Evolutionary conservation across 495 filamentous ascomycete species (phyloP), one percentile per base, ranked within the genome.

Genomic region (Penicillium coprophilum): DNA sequence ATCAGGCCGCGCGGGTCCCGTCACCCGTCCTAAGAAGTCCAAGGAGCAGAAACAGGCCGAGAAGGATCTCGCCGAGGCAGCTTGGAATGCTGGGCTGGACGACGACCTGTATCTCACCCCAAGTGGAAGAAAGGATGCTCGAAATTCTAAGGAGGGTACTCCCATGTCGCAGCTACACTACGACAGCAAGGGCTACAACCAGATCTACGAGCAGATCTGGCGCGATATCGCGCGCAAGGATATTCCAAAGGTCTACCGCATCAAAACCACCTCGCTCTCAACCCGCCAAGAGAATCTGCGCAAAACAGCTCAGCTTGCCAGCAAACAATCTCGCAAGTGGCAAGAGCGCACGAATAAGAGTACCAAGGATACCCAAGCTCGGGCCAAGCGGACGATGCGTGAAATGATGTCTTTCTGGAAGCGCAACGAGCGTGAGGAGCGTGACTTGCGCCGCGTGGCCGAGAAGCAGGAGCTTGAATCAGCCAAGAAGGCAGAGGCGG

Each of bases 321-420:
- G 92, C 55, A 99, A 99, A 67, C 95, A 99, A 73, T 94, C 95
- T 36, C 89, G 92, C 61, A 80, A 95, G 62, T 99, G 94, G 94
- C 96, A 99, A 67, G 86, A 92, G 44, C 87, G 90, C 36, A 97
- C 94, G 36, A 99, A 97, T 78, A 99, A 99, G 80, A 94, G 92
- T 64, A 89, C 87, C 65, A 99, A 99, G 73, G 94, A 99, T 71
- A 89, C 94, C 1, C 95, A 97, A 61, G 94, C 95, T 38, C 85
- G 95, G 20, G 95, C 94, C 19, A 99, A 99, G 79, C 85, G 94
- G 46, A 92, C 90, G 50, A 99, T 99, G 94, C 85, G 94, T 61
- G 94, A 99, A 75, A 99, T 99, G 94, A 94, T 97, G 86, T 84
- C 88, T 28, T 99, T 97, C 85, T 99, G 94, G 94, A 97, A 97